These are phyloP conservation scores for Geoglossum cookeanum DNA, from an alignment of 2,329 filamentous ascomycete species.

Conservation along the genomic window DNA sequence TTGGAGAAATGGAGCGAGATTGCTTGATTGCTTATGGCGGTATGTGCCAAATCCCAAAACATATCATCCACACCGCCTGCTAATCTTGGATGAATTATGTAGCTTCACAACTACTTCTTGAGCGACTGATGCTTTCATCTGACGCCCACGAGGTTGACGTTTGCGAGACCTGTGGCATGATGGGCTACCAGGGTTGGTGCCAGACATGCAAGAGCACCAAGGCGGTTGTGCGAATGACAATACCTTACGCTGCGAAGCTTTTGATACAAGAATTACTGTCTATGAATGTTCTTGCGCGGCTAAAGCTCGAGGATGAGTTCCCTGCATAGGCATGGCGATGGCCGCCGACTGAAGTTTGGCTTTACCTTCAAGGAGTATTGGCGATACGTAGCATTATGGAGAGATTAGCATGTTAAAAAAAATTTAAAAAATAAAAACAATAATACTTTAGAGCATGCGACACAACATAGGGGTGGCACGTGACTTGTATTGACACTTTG, in stretches of 20 bases:
- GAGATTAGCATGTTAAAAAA: not conserved
- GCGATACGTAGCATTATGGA: not conserved
- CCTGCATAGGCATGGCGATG: constrained; percentile 24
- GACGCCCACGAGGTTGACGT: constrained; percentile 86
- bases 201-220: constrained; percentile 76
- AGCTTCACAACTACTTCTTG: constrained; percentile 75
- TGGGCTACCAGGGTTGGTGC: constrained; percentile 90
- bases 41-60: constrained; percentile 25
- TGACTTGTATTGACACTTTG: not conserved
- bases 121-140: constrained; percentile 84
- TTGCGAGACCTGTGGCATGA: constrained; percentile 82
- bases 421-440: not conserved
- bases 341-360: not conserved
- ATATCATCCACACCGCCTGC: not conserved
- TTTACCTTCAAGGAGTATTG: not conserved
- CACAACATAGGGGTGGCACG: not conserved
- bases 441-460: not conserved
- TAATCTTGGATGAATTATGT: not conserved
- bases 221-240: constrained; percentile 77
- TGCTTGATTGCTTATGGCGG: constrained; percentile 72
- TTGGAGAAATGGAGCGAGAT: constrained; percentile 98
- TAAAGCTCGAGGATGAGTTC: constrained; percentile 90
- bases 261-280: constrained; percentile 89
- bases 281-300: constrained; percentile 92
- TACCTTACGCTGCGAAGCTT: constrained; percentile 94